These are phyloP conservation scores for Paraphoma sp. DNA, from an alignment of 2,329 filamentous ascomycete species.

Conservation along the genomic window DNA sequence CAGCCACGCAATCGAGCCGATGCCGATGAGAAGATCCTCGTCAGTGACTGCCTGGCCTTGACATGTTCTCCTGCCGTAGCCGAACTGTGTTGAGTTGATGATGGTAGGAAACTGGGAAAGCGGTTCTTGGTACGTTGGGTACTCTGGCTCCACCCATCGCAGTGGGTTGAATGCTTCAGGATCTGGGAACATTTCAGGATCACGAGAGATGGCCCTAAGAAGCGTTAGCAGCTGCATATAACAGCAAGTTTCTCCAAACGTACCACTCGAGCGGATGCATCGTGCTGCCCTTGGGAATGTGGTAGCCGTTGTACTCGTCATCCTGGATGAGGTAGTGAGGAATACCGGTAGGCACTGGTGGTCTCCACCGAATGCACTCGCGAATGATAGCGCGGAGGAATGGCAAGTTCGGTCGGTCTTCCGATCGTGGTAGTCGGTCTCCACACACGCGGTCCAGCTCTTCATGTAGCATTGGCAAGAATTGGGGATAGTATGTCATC, in stretches of 20 bases:
- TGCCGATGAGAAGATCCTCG: conserved; percentile 50
- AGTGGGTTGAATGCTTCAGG: conserved; percentile 71
- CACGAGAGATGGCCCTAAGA: conserved; percentile 59
- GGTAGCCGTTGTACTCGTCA: conserved; percentile 63
- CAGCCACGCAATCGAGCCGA: conserved; percentile 55
- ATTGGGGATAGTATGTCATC: conserved; percentile 54
- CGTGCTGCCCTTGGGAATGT: conserved; percentile 62
- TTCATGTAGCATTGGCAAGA: conserved; percentile 49
- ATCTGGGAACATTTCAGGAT: conserved; percentile 61
- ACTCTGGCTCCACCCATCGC: conserved; percentile 65
- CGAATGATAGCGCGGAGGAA: conserved; percentile 48
- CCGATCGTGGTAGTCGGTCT: conserved; percentile 43
- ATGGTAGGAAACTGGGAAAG: conserved; percentile 60
- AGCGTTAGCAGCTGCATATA: conserved; percentile 13
- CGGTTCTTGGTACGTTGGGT: conserved; percentile 61
- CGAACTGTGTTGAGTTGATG: conserved; percentile 61
- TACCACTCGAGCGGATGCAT: conserved; percentile 54
- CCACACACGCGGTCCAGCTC: conserved; percentile 51
- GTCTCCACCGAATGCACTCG: conserved; percentile 54
- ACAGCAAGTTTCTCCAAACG: conserved; percentile 9
- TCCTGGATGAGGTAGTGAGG: conserved; percentile 63
- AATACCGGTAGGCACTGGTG: conserved; percentile 54
- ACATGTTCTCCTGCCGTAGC: conserved; percentile 60
- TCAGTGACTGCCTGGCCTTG: conserved; percentile 53
- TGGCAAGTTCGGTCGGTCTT: conserved; percentile 49